Evolutionary conservation across 106 monocot species (phyloP).

Genomic region (Cymbidium sinense): DNA sequence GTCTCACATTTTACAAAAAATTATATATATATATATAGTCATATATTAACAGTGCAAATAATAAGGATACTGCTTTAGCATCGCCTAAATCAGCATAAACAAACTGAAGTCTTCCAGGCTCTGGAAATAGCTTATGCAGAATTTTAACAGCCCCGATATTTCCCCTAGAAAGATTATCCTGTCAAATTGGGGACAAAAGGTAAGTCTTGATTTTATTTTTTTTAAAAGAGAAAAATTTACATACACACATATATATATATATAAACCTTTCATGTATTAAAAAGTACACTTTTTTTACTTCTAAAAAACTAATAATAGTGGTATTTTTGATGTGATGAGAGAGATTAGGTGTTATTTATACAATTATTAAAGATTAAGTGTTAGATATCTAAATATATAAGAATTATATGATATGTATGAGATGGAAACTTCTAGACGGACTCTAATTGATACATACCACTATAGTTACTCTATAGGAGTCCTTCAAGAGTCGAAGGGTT

Average conservation of each 20-base stretch:
- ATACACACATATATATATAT: no score
- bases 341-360: no score
- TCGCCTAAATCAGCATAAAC: conserved; percentile 69
- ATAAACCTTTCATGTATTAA: no score
- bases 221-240: no score
- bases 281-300: no score
- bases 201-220: no score
- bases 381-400: no score
- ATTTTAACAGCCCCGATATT: conserved; percentile 60
- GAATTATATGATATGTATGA: no score
- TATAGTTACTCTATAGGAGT: conserved; percentile 90
- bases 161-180: conserved; percentile 88
- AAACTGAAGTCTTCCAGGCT: conserved; percentile 68
- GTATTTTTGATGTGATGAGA: no score
- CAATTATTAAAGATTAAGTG: no score
- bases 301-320: no score
- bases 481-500: conserved; percentile 81
- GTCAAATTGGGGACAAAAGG: neutral
- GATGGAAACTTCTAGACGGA: neutral
- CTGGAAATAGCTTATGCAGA: conserved; percentile 54
- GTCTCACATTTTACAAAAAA: neutral
- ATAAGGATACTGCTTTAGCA: conserved; percentile 57
- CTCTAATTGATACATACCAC: conserved; percentile 41
- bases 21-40: neutral
- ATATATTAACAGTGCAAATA: neutral